Conservation (phyloP, 768 basidiomycete genomes). For the Coprinellus micaceus region DNA sequence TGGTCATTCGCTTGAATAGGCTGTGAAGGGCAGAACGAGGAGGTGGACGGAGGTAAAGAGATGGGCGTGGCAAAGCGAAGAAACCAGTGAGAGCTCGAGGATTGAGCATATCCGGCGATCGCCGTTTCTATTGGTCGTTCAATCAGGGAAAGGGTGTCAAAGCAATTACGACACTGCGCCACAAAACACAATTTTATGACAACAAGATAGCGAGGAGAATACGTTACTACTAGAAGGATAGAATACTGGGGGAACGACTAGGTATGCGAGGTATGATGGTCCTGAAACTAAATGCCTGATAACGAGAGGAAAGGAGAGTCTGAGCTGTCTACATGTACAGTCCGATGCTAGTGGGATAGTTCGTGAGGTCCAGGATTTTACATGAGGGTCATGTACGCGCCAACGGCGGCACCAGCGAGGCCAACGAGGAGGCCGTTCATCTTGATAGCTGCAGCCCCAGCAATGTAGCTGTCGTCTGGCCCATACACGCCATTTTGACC, state of each 20-base stretch:
- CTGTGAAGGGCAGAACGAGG: too few relatives aligned
- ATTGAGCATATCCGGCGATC: constrained; percentile 9
- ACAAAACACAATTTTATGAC: background rate
- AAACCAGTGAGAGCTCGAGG: constrained; percentile 6
- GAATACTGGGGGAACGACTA: background rate
- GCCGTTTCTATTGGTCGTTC: constrained; percentile 7
- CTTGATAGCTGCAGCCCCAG: constrained; percentile 47
- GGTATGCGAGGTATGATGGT: background rate
- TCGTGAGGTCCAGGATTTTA: background rate
- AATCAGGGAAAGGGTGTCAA: background rate
- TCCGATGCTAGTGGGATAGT: constrained; percentile 6
- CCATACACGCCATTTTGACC: constrained; percentile 52
- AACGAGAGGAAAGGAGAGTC: constrained; percentile 4
- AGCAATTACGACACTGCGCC: background rate
- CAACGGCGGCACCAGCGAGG: constrained; percentile 43
- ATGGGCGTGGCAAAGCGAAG: background rate
- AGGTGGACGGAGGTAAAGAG: background rate
- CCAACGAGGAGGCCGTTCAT: constrained; percentile 42
- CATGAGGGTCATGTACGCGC: constrained; percentile 29
- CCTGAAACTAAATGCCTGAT: background rate
- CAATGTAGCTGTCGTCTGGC: constrained; percentile 65
- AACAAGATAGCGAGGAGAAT: background rate
- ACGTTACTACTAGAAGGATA: too few relatives aligned
- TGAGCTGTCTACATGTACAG: constrained; percentile 6
- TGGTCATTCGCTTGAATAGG: constrained; percentile 10